These are phyloP conservation scores for Mycena amicta DNA, from an alignment of 768 basidiomycete genomes.

Conservation along the genomic window DNA sequence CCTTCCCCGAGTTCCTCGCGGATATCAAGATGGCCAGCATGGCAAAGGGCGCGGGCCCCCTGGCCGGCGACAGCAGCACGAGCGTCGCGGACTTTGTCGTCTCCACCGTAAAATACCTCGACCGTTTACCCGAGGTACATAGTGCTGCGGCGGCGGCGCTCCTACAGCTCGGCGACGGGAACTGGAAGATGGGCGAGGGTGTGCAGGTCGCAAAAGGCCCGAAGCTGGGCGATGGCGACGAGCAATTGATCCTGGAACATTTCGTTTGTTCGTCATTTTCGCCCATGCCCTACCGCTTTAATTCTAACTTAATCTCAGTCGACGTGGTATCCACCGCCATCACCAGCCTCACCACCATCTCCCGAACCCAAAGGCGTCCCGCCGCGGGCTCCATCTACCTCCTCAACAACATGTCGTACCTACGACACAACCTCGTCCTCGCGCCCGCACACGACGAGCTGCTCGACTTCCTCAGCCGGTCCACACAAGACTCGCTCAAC, in stretches of 20 bases:
- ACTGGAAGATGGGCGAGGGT: slow-evolving; percentile 92
- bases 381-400: slow-evolving; percentile 76
- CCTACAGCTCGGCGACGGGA: slow-evolving; percentile 77
- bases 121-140: slow-evolving; percentile 69
- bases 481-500: slow-evolving; percentile 62
- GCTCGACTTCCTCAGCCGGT: slow-evolving; percentile 56
- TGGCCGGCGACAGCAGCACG: slow-evolving; percentile 63
- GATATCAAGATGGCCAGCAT: slow-evolving; percentile 71
- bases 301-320: slow-evolving; percentile 40
- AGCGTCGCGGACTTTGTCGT: slow-evolving; percentile 60
- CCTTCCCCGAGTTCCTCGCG: slow-evolving; percentile 82
- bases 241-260: slow-evolving; percentile 68
- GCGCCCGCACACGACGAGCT: slow-evolving; percentile 51
- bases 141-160: slow-evolving; percentile 68
- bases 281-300: background rate
- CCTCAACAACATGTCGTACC: slow-evolving; percentile 76
- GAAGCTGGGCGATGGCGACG: slow-evolving; percentile 55
- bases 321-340: slow-evolving; percentile 74
- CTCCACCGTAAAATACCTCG: slow-evolving; percentile 70
- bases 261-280: slow-evolving; percentile 59
- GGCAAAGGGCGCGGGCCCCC: slow-evolving; percentile 36
- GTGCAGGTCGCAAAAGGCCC: slow-evolving; percentile 57
- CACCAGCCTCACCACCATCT: slow-evolving; percentile 61
- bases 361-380: slow-evolving; percentile 59
- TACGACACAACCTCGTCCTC: slow-evolving; percentile 60